These are phyloP conservation scores for Pugionium cornutum DNA, from an alignment of 345 rosid genomes.

Conservation along the genomic window DNA sequence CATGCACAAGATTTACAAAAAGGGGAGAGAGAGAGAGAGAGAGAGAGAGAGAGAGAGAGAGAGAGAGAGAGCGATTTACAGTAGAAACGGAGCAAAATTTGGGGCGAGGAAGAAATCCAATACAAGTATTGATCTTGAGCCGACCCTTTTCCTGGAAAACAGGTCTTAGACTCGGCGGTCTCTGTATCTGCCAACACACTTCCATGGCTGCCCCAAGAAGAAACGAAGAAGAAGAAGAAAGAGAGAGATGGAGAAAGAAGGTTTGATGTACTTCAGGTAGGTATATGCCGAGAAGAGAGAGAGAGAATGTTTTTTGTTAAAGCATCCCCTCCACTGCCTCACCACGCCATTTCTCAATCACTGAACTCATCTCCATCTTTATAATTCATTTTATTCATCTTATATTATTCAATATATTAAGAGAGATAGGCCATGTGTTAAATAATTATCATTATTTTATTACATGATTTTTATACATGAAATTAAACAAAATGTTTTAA, in stretches of 20 bases:
- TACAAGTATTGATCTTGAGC: conserved; percentile 49
- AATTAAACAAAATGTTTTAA: background rate
- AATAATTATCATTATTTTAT: background rate
- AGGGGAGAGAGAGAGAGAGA: background rate
- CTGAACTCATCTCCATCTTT: conserved; percentile 23
- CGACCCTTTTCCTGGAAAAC: conserved; percentile 40
- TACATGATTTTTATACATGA: background rate
- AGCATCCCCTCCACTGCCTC: conserved; percentile 3
- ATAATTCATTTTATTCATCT: background rate
- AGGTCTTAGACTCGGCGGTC: conserved; percentile 48
- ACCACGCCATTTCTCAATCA: background rate
- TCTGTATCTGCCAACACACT: conserved; percentile 57
- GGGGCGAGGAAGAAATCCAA: conserved; percentile 50
- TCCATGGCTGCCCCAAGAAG: conserved; percentile 52
- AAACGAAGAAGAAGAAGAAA: background rate
- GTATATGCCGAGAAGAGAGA: conserved; percentile 9
- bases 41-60: no score
- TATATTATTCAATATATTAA: background rate
- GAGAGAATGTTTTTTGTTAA: background rate
- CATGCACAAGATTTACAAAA: no score
- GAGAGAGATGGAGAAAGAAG: background rate
- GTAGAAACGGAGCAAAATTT: conserved; percentile 38
- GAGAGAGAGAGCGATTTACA: conserved; percentile 18
- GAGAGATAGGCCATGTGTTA: conserved; percentile 25
- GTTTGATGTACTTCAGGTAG: background rate